phyloP scores from a whole-genome alignment of 345 rosid genomes.

The Corymbia maculata region DNA sequence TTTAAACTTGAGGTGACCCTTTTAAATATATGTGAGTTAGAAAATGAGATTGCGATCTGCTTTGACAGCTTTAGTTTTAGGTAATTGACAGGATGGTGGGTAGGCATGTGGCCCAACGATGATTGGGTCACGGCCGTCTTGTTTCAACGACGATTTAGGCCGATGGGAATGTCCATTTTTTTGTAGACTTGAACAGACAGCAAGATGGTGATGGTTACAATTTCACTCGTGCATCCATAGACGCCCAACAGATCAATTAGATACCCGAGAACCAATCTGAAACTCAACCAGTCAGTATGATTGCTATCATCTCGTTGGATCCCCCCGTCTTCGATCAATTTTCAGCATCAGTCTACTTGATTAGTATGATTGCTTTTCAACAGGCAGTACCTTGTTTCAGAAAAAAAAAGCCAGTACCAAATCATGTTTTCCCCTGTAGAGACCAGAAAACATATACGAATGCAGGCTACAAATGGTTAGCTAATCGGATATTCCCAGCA shows the following conservation, averaged over 20 bases:
- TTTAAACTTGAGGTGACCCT: background rate
- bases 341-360: background rate
- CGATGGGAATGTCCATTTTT: background rate
- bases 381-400: background rate
- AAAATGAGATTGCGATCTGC: background rate
- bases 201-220: accelerated
- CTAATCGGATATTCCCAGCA: background rate
- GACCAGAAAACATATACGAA: background rate
- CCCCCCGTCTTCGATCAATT: background rate
- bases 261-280: background rate
- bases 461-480: background rate
- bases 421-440: background rate
- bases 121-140: background rate
- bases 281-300: background rate
- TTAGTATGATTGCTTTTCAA: background rate
- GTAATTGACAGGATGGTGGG: background rate
- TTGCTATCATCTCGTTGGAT: too few species aligned
- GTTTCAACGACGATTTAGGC: background rate
- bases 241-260: background rate
- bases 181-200: background rate
- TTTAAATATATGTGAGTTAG: background rate
- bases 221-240: background rate
- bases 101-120: background rate
- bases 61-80: too few species aligned
- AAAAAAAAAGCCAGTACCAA: too few species aligned